Conservation (phyloP, 805 yeast species). For the Clavispora vitiphila region DNA sequence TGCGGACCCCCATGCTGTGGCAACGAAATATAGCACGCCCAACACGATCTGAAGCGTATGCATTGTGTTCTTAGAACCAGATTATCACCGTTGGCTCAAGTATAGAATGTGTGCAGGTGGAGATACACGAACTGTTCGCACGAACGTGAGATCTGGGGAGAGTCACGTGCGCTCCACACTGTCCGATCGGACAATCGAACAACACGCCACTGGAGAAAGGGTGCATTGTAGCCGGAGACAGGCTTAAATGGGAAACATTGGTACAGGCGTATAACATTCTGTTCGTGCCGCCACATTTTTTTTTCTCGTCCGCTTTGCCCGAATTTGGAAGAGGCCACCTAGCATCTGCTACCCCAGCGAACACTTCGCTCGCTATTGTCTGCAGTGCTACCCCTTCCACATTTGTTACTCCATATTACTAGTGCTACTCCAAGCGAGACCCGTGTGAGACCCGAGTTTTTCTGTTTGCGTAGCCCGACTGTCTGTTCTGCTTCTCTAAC, state of each 20-base stretch:
- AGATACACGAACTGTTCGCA: no score
- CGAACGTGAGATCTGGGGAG: not conserved
- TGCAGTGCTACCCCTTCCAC: slow-evolving; percentile 1
- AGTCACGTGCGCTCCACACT: not conserved
- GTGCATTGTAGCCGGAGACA: no score
- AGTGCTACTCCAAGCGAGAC: no score
- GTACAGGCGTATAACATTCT: no score
- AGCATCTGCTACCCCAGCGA: not conserved
- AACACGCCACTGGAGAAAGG: no score
- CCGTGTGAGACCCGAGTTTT: not conserved
- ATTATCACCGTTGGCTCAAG: no score
- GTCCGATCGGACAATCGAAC: no score
- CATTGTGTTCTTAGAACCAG: not conserved
- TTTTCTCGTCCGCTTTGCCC: no score
- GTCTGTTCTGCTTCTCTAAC: not conserved
- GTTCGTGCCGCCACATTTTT: no score
- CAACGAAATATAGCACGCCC: not conserved
- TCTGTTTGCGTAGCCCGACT: not conserved
- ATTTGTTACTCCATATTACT: not conserved
- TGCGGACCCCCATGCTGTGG: not conserved
- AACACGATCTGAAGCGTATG: not conserved
- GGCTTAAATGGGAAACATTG: no score
- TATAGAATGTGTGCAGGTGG: not conserved
- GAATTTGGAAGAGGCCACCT: not conserved
- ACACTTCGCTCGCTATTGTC: not conserved